phyloP scores from a whole-genome alignment of 768 basidiomycete genomes.

The Kockovaella imperatae region DNA sequence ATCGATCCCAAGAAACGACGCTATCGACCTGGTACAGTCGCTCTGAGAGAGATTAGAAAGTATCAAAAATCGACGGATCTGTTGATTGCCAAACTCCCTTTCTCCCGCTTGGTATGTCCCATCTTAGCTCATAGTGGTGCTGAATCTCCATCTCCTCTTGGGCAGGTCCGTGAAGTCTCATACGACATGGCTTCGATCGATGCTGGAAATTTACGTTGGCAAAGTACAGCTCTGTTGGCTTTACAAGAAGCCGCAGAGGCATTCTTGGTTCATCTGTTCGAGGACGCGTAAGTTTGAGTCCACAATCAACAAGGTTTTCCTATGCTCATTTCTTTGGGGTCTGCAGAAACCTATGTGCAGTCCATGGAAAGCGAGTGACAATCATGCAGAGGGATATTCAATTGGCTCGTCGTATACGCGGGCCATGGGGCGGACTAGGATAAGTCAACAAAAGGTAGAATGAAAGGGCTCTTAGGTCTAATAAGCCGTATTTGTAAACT shows the following conservation, averaged over 20 bases:
- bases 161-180: slow-evolving; percentile 89
- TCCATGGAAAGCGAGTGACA: slow-evolving; percentile 96
- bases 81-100: slow-evolving; percentile 77
- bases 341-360: slow-evolving; percentile 82
- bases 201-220: slow-evolving; percentile 72
- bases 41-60: slow-evolving; percentile 82
- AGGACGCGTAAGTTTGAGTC: slow-evolving; percentile 93
- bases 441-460: no score
- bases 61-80: slow-evolving; percentile 92
- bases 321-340: slow-evolving; percentile 2
- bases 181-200: slow-evolving; percentile 71
- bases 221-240: slow-evolving; percentile 85
- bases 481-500: not conserved
- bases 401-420: slow-evolving; percentile 87
- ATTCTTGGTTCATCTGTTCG: slow-evolving; percentile 82
- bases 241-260: slow-evolving; percentile 80
- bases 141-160: not conserved
- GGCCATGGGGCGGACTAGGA: slow-evolving; percentile 57
- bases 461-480: not conserved
- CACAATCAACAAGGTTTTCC: not conserved
- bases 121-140: not conserved
- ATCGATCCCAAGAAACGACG: slow-evolving; percentile 55
- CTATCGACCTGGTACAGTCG: slow-evolving; percentile 84
- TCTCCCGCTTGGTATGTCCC: slow-evolving; percentile 73
- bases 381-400: slow-evolving; percentile 97